Percentiles rank a stretch among this genome's conserved stretches.
These are phyloP conservation scores for Citrus trifoliata DNA, from an alignment of 345 rosid genomes.

Conservation along the genomic window DNA sequence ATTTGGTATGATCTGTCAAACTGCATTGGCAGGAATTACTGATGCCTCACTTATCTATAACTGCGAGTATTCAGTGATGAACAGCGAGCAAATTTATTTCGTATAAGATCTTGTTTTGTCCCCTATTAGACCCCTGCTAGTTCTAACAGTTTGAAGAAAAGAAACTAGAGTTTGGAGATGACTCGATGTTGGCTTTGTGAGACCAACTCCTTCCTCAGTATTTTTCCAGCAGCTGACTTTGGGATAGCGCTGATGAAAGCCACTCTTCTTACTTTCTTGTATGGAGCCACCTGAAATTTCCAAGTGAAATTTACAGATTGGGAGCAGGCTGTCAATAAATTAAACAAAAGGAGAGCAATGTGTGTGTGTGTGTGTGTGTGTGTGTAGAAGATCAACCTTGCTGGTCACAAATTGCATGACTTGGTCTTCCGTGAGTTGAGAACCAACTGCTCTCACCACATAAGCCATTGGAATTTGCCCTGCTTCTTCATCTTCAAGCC, in stretches of 20 bases:
- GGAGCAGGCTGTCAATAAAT: background rate
- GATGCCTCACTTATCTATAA: background rate
- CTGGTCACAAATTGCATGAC: constrained; percentile 53
- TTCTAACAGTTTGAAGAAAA: background rate
- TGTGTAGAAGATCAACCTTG: constrained; percentile 36
- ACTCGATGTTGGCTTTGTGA: constrained; percentile 31
- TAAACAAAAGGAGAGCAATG: background rate
- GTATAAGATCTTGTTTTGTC: background rate
- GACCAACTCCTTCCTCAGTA: constrained; percentile 52
- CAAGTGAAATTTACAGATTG: background rate
- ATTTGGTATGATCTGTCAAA: too few relatives aligned
- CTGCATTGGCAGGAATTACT: background rate
- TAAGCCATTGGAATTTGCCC: constrained; percentile 74
- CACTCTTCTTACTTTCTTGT: constrained; percentile 64
- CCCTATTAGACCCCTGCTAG: background rate
- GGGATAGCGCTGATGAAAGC: constrained; percentile 47
- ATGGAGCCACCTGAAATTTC: constrained; percentile 56
- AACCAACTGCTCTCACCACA: constrained; percentile 44
- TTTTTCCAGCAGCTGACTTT: constrained; percentile 64
- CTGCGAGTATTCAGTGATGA: background rate
- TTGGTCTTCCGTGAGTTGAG: constrained; percentile 44
- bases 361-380: background rate
- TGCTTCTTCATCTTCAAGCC: constrained; percentile 59
- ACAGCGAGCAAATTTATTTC: background rate
- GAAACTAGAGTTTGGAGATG: constrained; percentile 33